These are phyloP conservation scores for Neotropicomus parvogracilis DNA, from an alignment of 1,284 basidiomycete genomes.

Conservation along the genomic window DNA sequence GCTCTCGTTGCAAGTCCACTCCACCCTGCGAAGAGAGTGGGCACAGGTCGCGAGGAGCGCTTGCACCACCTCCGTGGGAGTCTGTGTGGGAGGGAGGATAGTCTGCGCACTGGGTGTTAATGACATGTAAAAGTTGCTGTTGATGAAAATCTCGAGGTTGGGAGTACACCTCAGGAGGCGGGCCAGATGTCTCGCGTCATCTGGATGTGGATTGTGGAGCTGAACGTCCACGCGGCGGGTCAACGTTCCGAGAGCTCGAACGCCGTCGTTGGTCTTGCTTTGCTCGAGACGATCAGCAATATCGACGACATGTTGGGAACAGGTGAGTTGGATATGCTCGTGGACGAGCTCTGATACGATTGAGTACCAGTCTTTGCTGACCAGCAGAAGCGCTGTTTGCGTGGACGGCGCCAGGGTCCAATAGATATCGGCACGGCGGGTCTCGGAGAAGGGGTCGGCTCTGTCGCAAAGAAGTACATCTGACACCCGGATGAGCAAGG, in stretches of 20 bases:
- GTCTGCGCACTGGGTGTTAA: conserved; percentile 18
- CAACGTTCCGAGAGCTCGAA: conserved; percentile 34
- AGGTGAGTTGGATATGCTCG: conserved; percentile 39
- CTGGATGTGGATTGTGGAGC: conserved; percentile 33
- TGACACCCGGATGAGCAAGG: conserved; percentile 24
- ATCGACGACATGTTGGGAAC: conserved; percentile 31
- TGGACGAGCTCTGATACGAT: conserved; percentile 35
- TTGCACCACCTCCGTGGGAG: conserved; percentile 23
- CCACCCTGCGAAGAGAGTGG: conserved; percentile 27
- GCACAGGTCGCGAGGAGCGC: conserved; percentile 25
- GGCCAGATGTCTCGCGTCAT: conserved; percentile 24
- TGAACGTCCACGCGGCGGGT: conserved; percentile 40
- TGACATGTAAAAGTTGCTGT: conserved; percentile 32
- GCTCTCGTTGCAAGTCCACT: conserved; percentile 33
- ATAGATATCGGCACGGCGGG: conserved; percentile 17
- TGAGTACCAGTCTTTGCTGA: conserved; percentile 36
- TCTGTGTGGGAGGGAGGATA: conserved; percentile 25
- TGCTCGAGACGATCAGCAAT: conserved; percentile 36
- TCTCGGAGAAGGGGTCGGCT: conserved; percentile 31
- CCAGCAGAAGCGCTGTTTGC: conserved; percentile 20
- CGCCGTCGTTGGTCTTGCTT: conserved; percentile 16
- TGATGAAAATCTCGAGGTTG: conserved; percentile 38
- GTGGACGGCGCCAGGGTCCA: conserved; percentile 15
- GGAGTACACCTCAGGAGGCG: conserved; percentile 38
- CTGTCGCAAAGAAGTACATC: conserved; percentile 23